Conservation (phyloP, 345 rosid genomes). For the Eucalyptus pauciflora region DNA sequence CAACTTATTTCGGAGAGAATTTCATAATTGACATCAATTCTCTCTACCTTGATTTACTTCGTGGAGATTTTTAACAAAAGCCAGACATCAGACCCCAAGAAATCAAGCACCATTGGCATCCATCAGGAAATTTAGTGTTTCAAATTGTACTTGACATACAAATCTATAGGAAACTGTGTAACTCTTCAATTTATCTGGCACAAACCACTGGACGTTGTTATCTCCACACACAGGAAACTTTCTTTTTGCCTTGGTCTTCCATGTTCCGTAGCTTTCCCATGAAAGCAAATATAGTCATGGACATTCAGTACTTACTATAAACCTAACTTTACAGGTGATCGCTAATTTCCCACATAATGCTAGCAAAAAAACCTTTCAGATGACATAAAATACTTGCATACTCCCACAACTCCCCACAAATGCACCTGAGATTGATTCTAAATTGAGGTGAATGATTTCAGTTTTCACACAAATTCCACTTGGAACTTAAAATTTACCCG, state of each 20-base stretch:
- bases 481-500: too few species aligned
- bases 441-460: background rate
- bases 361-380: background rate
- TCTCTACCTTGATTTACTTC: background rate
- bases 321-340: background rate
- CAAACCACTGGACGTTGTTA: background rate
- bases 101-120: background rate
- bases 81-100: background rate
- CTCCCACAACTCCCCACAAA: background rate
- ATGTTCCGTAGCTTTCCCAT: background rate
- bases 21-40: background rate
- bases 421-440: background rate
- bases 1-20: background rate
- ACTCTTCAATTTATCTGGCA: background rate
- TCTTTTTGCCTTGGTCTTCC: background rate
- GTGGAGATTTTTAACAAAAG: background rate
- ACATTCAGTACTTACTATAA: background rate
- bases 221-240: background rate
- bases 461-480: too few species aligned
- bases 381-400: background rate
- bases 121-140: background rate
- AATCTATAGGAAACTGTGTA: background rate
- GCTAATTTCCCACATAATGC: background rate
- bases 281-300: background rate
- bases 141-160: background rate